Base-by-base conservation (phyloP, 441 rosid genomes). In the California macrophylla region DNA sequence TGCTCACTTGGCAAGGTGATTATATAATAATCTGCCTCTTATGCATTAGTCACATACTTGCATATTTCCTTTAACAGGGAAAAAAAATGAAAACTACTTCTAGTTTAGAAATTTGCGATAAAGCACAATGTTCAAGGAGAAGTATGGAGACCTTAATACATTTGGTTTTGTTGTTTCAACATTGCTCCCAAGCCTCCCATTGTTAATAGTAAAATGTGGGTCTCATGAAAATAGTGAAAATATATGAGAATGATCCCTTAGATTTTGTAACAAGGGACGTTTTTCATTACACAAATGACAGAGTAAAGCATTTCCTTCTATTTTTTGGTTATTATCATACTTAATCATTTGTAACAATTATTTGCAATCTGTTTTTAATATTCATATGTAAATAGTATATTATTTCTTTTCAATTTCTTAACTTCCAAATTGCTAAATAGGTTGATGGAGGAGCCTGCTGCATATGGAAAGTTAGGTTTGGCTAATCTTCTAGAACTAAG, bases 401-500 rank as follows among this genome's bases (percentile, higher is more conserved):
- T 28, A 7, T n/a, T 3, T 32, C 74, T 75, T 73, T 30, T 8
- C 38, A 18, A 16, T 64, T 40, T 47, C 32, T 45, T 38, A 56
- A 26, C n/a, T 68, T 69, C 42, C 25, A 68, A 72, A 32, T 29
- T 56, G 8, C 23, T 71, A 54, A 60, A 75, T 78, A 94, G 99
- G 83, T 82, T 94, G 84, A 94, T 90, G 89, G 97, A 94, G 79
- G 99, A 94, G 82, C 98, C 98, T 45, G 91, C 98, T 67, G 99
- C 99, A 69, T 94, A 92, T 79, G 99, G 98, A 63, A 92, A 94
- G 81, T 79, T 94, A 64, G 99, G 99, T 38, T 82, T 94, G 75
- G 99, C 99, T 67, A 92, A 92, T 82, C 98, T 94, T 28, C 87
- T 92, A 86, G 99, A 94, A 74, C 84, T 94, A 66, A 83, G 99